Percentiles rank a stretch among this genome's conserved stretches.
phyloP scores from a whole-genome alignment of 768 basidiomycete genomes.

The Mycena galericulata region DNA sequence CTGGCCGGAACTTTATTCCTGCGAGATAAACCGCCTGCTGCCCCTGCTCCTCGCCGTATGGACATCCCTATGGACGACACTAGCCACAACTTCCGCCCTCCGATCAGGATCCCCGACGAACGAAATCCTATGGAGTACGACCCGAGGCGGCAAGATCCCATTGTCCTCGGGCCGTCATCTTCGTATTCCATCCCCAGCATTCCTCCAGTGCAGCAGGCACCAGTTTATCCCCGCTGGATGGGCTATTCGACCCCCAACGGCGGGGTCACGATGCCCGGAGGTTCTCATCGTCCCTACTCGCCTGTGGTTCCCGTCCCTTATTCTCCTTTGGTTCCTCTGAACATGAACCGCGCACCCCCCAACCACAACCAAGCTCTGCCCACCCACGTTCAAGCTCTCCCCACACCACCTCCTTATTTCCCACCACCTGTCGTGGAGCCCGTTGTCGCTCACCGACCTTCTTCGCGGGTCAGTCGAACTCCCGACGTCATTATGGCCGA shows the following conservation, averaged over 20 bases:
- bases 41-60: slow-evolving; percentile 12
- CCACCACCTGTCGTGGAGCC: background rate
- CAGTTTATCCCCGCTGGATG: slow-evolving; percentile 30
- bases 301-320: background rate
- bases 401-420: background rate
- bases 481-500: slow-evolving; percentile 10
- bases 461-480: slow-evolving; percentile 1
- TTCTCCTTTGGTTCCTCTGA: slow-evolving; percentile 29
- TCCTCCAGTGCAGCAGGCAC: background rate
- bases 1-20: slow-evolving; percentile 15
- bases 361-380: no score
- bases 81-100: slow-evolving; percentile 9
- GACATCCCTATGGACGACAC: slow-evolving; percentile 10
- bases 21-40: slow-evolving; percentile 22
- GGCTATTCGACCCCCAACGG: slow-evolving; percentile 10
- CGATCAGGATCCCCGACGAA: slow-evolving; percentile 26
- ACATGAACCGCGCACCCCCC: background rate
- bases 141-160: slow-evolving; percentile 24
- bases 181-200: slow-evolving; percentile 23
- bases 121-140: slow-evolving; percentile 21
- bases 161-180: slow-evolving; percentile 26
- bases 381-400: background rate
- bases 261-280: slow-evolving; percentile 1
- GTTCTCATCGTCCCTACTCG: slow-evolving; percentile 23
- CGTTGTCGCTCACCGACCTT: slow-evolving; percentile 3